These are phyloP conservation scores for Malus hybrid DNA, from an alignment of 331 rosid species.

Conservation along the genomic window DNA sequence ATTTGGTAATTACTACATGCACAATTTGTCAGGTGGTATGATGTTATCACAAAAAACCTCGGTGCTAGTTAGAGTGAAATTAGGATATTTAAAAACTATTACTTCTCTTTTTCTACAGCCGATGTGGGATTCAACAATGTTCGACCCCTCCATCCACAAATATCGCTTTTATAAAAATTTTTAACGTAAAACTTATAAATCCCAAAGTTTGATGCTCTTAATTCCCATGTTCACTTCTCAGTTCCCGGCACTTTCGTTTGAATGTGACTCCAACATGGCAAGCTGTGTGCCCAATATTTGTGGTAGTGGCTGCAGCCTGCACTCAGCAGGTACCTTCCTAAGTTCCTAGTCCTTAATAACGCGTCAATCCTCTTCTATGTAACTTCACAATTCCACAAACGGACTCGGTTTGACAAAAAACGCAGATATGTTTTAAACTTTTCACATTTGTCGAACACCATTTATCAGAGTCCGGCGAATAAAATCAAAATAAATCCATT, in stretches of 20 bases:
- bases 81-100: no score
- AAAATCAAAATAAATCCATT: no score
- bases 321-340: background rate
- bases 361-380: background rate
- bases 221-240: background rate
- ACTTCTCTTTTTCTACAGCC: no score
- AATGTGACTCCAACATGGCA: background rate
- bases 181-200: background rate
- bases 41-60: no score
- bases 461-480: background rate
- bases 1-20: rapidly evolving
- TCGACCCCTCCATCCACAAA: no score
- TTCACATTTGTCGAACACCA: background rate
- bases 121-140: no score
- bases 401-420: no score
- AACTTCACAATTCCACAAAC: background rate
- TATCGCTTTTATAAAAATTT: no score
- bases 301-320: background rate
- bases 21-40: rapidly evolving
- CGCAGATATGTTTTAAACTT: no score
- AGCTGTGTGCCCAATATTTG: background rate
- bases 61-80: rapidly evolving
- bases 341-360: background rate
- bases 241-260: background rate
- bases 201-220: background rate